Percentiles rank a stretch among this genome's conserved stretches.
Evolutionary conservation across 1,284 basidiomycete genomes (phyloP).

Genomic region (Ustilago cynodontis): DNA sequence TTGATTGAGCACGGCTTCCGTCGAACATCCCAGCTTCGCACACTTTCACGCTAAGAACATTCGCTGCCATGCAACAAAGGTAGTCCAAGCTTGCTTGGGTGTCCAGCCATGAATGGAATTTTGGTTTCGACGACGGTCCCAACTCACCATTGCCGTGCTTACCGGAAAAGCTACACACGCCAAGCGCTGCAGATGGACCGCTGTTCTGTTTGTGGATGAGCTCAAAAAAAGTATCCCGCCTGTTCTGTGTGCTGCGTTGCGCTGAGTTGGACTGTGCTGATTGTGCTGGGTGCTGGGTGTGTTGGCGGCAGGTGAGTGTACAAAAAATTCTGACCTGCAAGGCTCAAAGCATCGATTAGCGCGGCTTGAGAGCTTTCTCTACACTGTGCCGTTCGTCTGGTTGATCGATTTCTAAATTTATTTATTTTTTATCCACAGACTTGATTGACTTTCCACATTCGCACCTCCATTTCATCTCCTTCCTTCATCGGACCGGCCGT

Average conservation of each 20-base stretch:
- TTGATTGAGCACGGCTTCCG: background rate
- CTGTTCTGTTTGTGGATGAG: conserved; percentile 4
- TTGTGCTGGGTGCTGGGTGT: background rate
- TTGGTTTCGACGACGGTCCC: background rate
- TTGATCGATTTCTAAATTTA: background rate
- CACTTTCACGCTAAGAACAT: conserved; percentile 13
- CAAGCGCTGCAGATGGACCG: conserved; percentile 8
- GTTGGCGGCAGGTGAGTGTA: background rate
- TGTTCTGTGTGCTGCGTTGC: background rate
- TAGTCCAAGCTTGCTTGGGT: background rate
- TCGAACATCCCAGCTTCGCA: background rate
- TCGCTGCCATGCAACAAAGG: conserved; percentile 8
- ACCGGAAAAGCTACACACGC: background rate
- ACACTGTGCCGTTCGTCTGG: background rate
- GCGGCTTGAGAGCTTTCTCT: background rate
- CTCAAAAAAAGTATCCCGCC: background rate
- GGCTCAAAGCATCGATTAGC: conserved; percentile 1
- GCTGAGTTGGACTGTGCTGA: background rate
- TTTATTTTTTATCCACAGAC: background rate
- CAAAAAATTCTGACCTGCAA: background rate
- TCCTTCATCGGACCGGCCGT: background rate
- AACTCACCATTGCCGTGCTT: background rate
- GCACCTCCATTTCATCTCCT: background rate
- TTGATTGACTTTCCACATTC: background rate
- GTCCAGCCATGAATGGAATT: background rate